Evolutionary conservation across 352 stramenopile species (phyloP).

Genomic region (Phytophthora foliorum): DNA sequence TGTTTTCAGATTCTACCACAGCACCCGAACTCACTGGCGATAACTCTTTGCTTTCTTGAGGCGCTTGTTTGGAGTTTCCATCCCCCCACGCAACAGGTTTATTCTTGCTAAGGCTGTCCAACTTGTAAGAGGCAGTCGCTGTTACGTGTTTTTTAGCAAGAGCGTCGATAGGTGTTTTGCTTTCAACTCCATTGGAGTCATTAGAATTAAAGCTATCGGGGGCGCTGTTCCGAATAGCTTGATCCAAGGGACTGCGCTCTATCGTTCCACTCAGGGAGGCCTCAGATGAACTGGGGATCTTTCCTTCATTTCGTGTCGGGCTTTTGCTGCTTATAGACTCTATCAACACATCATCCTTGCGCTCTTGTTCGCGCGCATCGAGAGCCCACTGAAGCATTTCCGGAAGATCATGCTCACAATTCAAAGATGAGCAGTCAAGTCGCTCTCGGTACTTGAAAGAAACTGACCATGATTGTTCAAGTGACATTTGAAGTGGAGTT

Average conservation of each 20-base stretch:
- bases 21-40: not conserved
- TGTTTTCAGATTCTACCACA: conserved; percentile 1
- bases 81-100: conserved; percentile 31
- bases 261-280: conserved; percentile 11
- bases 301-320: conserved; percentile 1
- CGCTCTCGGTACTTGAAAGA: conserved; percentile 35
- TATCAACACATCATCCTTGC: conserved; percentile 1
- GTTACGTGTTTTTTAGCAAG: not conserved
- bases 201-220: not conserved
- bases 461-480: conserved; percentile 36
- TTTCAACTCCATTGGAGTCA: not conserved
- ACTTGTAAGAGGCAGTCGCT: conserved; percentile 13
- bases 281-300: conserved; percentile 1
- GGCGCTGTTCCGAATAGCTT: conserved; percentile 21
- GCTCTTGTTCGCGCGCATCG: conserved; percentile 28
- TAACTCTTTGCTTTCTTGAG: conserved; percentile 13
- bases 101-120: conserved; percentile 27
- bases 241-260: conserved; percentile 22
- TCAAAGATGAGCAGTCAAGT: conserved; percentile 38
- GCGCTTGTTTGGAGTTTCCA: conserved; percentile 7
- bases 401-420: conserved; percentile 28
- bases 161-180: not conserved
- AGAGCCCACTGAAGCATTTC: conserved; percentile 40
- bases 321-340: not conserved
- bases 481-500: conserved; percentile 21